phyloP scores from a whole-genome alignment of 2,329 filamentous ascomycete genomes.

The Penicillium concentricum region DNA sequence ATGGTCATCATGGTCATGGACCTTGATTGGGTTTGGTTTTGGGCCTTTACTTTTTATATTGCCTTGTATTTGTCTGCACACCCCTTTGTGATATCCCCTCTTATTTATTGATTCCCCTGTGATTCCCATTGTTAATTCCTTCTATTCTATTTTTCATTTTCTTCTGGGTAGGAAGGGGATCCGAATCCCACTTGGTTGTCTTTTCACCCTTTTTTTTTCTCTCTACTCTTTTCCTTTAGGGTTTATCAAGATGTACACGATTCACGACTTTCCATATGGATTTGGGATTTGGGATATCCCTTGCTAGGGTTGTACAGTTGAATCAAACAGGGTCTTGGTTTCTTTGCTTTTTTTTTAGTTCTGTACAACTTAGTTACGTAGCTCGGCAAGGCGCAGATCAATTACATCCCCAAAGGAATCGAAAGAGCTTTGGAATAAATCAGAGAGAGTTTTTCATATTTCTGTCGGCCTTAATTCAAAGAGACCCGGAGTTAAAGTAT shows the following conservation, averaged over 20 bases:
- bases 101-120: neutral
- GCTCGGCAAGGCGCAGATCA: neutral
- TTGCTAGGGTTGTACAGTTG: neutral
- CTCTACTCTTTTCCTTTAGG: neutral
- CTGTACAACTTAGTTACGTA: neutral
- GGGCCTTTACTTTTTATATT: neutral
- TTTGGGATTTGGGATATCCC: neutral
- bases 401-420: neutral
- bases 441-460: constrained; percentile 1
- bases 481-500: constrained; percentile 9
- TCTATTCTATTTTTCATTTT: neutral
- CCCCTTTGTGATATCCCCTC: constrained; percentile 1
- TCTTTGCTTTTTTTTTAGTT: neutral
- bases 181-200: neutral
- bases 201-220: neutral
- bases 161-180: neutral
- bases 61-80: neutral
- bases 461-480: neutral
- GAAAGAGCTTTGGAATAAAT: neutral
- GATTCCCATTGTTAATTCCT: neutral
- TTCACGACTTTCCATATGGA: constrained; percentile 1
- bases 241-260: constrained; percentile 3
- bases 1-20: neutral
- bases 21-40: neutral
- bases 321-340: constrained; percentile 2